Evolutionary conservation across 2,329 filamentous ascomycete species (phyloP).

Genomic region (Scedosporium boydii): DNA sequence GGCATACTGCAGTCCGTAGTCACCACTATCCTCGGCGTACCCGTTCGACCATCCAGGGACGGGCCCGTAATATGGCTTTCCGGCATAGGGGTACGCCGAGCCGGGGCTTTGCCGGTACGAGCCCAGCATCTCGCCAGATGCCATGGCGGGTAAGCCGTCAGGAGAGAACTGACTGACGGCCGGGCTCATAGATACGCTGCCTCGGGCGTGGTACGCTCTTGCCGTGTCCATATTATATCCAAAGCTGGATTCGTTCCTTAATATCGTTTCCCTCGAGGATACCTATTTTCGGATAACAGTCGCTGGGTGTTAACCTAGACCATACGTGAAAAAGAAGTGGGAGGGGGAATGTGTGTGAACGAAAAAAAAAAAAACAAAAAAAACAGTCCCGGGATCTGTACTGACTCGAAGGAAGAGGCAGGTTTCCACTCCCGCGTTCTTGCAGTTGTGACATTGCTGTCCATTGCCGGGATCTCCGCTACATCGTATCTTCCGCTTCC

Average conservation of each 20-base stretch:
- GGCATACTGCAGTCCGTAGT: conserved; percentile 25
- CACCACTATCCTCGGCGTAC: conserved; percentile 27
- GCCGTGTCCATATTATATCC: conserved; percentile 27
- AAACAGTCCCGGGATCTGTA: neutral
- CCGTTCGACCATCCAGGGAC: conserved; percentile 23
- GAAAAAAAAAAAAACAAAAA: neutral
- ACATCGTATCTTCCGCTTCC: conserved; percentile 91
- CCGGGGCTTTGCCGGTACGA: conserved; percentile 10
- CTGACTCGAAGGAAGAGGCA: conserved; percentile 77
- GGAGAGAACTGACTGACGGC: neutral
- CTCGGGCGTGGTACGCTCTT: conserved; percentile 21
- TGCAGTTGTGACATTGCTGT: conserved; percentile 76
- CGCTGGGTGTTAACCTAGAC: neutral
- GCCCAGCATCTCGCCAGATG: conserved; percentile 3
- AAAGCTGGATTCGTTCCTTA: conserved; percentile 22
- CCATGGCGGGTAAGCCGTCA: conserved; percentile 1
- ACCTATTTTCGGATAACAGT: conserved; percentile 18
- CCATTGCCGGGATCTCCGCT: conserved; percentile 74
- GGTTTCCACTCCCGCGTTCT: conserved; percentile 56
- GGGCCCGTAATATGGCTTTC: conserved; percentile 23
- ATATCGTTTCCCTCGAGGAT: conserved; percentile 26
- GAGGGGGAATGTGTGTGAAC: neutral
- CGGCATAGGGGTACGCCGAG: conserved; percentile 19
- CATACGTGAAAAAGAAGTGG: neutral
- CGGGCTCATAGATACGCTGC: conserved; percentile 16